Percentiles rank a stretch among this genome's conserved stretches.
Evolutionary conservation across 2,329 filamentous ascomycete genomes (phyloP).

Genomic region (Fusarium denticulatum): DNA sequence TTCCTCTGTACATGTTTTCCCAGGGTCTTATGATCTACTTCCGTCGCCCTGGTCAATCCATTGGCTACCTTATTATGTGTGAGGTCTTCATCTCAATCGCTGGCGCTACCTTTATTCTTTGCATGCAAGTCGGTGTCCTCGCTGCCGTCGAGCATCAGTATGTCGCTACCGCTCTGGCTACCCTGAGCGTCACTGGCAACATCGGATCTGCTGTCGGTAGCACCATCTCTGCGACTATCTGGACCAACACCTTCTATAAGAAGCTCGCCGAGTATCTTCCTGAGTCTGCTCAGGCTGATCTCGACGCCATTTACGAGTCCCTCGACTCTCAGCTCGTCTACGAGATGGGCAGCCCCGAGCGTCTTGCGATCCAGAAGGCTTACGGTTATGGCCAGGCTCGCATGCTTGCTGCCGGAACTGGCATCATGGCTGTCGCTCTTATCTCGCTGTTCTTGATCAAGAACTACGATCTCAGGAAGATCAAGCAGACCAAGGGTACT

Average conservation of each 20-base stretch:
- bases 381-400: conserved; percentile 63
- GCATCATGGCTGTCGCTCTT: conserved; percentile 46
- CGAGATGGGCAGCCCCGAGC: conserved; percentile 53
- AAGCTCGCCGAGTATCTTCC: conserved; percentile 65
- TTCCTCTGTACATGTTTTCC: conserved; percentile 64
- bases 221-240: conserved; percentile 47
- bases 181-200: conserved; percentile 42
- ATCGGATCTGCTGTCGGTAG: conserved; percentile 44
- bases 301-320: conserved; percentile 62
- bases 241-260: conserved; percentile 46
- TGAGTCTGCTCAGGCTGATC: conserved; percentile 45
- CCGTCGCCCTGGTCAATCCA: conserved; percentile 48
- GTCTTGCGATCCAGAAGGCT: conserved; percentile 66
- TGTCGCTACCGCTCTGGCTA: conserved; percentile 45
- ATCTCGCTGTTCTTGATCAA: conserved; percentile 57
- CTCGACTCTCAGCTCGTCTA: conserved; percentile 63
- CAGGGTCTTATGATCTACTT: conserved; percentile 54
- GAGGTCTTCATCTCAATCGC: conserved; percentile 63
- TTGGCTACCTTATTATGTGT: conserved; percentile 59
- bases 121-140: conserved; percentile 43
- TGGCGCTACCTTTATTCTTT: conserved; percentile 60
- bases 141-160: conserved; percentile 47
- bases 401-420: conserved; percentile 56
- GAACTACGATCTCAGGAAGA: conserved; percentile 60
- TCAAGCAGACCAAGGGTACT: conserved; percentile 60